Percentiles rank a stretch among this genome's conserved stretches.
phyloP scores from a whole-genome alignment of 768 basidiomycete species.

The Lactarius deliciosus region DNA sequence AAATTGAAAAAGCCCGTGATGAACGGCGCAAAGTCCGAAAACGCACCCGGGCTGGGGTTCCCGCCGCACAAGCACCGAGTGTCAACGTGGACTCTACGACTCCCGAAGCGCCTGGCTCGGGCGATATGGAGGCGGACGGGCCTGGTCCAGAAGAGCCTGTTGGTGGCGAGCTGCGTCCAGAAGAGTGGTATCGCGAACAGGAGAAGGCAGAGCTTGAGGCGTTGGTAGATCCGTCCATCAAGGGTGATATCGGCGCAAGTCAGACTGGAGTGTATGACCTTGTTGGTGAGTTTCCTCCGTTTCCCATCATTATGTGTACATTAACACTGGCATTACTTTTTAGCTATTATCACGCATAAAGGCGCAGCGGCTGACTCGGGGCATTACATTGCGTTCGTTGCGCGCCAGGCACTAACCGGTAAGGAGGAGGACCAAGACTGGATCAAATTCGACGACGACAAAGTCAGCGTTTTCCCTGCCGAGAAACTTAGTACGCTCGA shows the following conservation, averaged over 20 bases:
- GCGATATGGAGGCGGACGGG: conserved; percentile 54
- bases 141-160: conserved; percentile 32
- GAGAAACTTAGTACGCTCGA: conserved; percentile 85
- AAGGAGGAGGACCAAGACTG: conserved; percentile 76
- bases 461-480: conserved; percentile 80
- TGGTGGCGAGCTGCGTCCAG: conserved; percentile 58
- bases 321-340: conserved; percentile 2
- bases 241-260: conserved; percentile 70
- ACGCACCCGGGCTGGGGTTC: conserved; percentile 54
- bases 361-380: conserved; percentile 93
- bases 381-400: conserved; percentile 90
- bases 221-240: conserved; percentile 62
- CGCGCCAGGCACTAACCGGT: conserved; percentile 19
- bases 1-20: conserved; percentile 76
- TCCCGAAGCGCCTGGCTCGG: conserved; percentile 25
- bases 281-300: conserved; percentile 57
- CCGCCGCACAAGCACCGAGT: conserved; percentile 33
- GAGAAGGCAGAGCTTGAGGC: conserved; percentile 66
- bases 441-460: conserved; percentile 98
- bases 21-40: conserved; percentile 84
- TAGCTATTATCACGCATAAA: conserved; percentile 96
- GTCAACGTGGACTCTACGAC: conserved; percentile 1
- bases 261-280: conserved; percentile 87
- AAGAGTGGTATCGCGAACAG: conserved; percentile 57
- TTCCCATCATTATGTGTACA: conserved; percentile 9